These are phyloP conservation scores for Diaporthe sp. DNA, from an alignment of 2,329 filamentous ascomycete species.

Conservation along the genomic window DNA sequence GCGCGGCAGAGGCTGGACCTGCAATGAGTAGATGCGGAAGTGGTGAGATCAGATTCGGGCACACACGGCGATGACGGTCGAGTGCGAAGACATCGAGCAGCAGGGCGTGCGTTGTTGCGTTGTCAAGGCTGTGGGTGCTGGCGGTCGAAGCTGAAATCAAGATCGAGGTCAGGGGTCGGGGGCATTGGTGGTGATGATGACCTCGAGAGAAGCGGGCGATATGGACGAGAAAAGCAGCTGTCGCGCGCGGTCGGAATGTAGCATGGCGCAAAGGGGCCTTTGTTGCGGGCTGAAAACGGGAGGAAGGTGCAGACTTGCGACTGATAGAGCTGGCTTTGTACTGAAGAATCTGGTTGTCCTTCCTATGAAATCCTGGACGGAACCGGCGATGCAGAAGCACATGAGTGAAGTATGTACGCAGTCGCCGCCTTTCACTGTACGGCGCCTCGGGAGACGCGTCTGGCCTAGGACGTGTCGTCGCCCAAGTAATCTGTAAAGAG, in stretches of 20 bases:
- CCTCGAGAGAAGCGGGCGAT: slow-evolving; percentile 30
- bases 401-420: slow-evolving; percentile 17
- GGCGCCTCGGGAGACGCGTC: slow-evolving; percentile 29
- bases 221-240: slow-evolving; percentile 29
- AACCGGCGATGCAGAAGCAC: slow-evolving; percentile 26
- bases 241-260: slow-evolving; percentile 20
- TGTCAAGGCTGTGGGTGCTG: not conserved
- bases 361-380: slow-evolving; percentile 5
- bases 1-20: not conserved
- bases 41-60: slow-evolving; percentile 18
- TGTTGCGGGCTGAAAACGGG: slow-evolving; percentile 30
- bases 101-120: not conserved
- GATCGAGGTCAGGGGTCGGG: slow-evolving; percentile 21
- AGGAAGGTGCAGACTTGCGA: slow-evolving; percentile 2
- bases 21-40: not conserved
- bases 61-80: slow-evolving; percentile 3
- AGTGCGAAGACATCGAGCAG: slow-evolving; percentile 23
- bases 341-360: slow-evolving; percentile 11
- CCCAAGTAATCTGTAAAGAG: slow-evolving; percentile 2
- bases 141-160: slow-evolving; percentile 21
- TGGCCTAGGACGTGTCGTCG: slow-evolving; percentile 30
- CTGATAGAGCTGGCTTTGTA: slow-evolving; percentile 17
- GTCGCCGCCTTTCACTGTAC: not conserved
- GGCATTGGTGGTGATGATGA: slow-evolving; percentile 33
- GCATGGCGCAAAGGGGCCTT: slow-evolving; percentile 35